These are phyloP conservation scores for Nannochloropsis gaditana DNA, from an alignment of 108 stramenopile species.

Conservation along the genomic window DNA sequence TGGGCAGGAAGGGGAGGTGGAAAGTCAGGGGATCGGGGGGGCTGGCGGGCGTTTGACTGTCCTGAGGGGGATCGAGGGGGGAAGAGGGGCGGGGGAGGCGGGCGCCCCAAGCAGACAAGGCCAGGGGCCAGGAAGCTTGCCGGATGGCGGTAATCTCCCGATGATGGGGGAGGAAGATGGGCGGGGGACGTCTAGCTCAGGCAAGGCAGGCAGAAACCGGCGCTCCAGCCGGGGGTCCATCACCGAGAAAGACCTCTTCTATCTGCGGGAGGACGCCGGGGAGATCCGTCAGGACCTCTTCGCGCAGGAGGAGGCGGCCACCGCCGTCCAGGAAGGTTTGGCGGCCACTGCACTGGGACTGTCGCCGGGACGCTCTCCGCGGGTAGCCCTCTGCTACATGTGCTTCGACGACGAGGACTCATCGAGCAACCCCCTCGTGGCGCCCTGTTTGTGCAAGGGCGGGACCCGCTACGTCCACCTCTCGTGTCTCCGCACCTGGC, in stretches of 20 bases:
- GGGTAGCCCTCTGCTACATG: constrained; percentile 35
- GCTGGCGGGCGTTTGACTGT: neutral
- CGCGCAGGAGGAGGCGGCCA: constrained; percentile 53
- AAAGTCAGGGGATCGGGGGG: neutral
- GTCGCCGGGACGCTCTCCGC: neutral
- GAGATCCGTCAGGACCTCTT: neutral
- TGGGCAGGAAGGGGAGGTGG: constrained; percentile 42
- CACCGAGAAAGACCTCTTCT: neutral
- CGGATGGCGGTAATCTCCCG: neutral
- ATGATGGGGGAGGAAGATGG: neutral
- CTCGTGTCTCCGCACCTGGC: constrained; percentile 57
- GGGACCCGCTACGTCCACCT: constrained; percentile 57
- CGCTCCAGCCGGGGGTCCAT: neutral
- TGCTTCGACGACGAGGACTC: constrained; percentile 38
- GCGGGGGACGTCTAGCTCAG: neutral
- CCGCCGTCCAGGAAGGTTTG: constrained; percentile 49
- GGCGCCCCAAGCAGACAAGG: neutral
- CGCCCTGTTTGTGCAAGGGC: constrained; percentile 56
- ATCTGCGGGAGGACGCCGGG: neutral
- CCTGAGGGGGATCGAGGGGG: neutral
- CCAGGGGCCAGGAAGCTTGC: neutral
- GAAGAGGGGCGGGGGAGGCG: neutral
- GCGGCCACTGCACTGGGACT: neutral
- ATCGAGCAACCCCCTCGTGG: constrained; percentile 32
- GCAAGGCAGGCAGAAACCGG: neutral